Conservation (phyloP, 371 early-diverging fungal genomes). For the Apophysomyces variabilis region DNA sequence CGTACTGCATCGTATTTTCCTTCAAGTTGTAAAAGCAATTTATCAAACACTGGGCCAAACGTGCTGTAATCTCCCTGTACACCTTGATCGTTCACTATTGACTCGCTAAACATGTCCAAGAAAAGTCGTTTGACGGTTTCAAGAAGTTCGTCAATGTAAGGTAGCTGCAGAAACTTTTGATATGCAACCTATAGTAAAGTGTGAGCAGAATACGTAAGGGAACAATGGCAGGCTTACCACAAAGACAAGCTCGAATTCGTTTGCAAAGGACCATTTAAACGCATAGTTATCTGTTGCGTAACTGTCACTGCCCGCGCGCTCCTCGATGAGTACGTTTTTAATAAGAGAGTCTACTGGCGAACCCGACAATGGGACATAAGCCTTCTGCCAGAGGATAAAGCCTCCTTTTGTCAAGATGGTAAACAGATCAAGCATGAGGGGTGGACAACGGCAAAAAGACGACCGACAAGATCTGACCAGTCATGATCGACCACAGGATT, state of each 20-base stretch:
- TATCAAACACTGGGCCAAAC: slow-evolving; percentile 51
- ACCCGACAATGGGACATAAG: slow-evolving; percentile 58
- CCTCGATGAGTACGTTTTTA: slow-evolving; percentile 80
- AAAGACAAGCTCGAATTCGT: slow-evolving; percentile 87
- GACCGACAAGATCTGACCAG: not conserved
- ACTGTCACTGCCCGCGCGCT: slow-evolving; percentile 64
- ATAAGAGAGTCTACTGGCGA: slow-evolving; percentile 78
- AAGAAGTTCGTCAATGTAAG: slow-evolving; percentile 87
- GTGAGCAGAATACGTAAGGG: not conserved
- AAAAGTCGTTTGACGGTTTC: slow-evolving; percentile 64
- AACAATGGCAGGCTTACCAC: slow-evolving; percentile 60
- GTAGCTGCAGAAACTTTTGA: slow-evolving; percentile 85
- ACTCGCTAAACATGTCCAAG: slow-evolving; percentile 27
- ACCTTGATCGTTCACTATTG: slow-evolving; percentile 19
- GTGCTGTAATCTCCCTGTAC: slow-evolving; percentile 30
- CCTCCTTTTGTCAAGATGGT: slow-evolving; percentile 83
- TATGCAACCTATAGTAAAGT: slow-evolving; percentile 71
- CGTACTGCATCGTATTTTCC: slow-evolving; percentile 48
- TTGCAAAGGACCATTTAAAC: slow-evolving; percentile 85
- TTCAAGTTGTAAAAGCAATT: slow-evolving; percentile 46
- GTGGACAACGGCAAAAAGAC: not conserved
- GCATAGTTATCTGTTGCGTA: slow-evolving; percentile 70
- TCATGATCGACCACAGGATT: too few relatives aligned
- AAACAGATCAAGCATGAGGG: slow-evolving; percentile 80
- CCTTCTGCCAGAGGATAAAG: slow-evolving; percentile 79